Conservation (phyloP, 345 rosid species). For the Boechera divaricarpa region DNA sequence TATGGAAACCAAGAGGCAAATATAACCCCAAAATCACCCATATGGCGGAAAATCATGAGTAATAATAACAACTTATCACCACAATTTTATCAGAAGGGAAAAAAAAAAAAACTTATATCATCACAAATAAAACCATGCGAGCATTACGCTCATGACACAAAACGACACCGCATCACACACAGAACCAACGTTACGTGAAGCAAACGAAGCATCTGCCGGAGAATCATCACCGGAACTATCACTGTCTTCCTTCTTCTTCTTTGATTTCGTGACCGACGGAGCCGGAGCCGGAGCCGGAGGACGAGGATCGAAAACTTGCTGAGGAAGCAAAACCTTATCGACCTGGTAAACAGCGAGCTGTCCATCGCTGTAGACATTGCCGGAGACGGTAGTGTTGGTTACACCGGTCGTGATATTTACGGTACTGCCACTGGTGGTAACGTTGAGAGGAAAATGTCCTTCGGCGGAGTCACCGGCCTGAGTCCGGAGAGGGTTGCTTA, state of each 20-base stretch:
- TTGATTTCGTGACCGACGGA: conserved; percentile 44
- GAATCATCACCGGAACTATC: conserved; percentile 44
- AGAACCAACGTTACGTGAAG: conserved; percentile 28
- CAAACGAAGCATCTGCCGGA: conserved; percentile 47
- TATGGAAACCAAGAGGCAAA: conserved; percentile 6
- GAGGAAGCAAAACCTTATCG: conserved; percentile 53
- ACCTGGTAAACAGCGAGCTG: conserved; percentile 57
- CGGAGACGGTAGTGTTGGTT: conserved; percentile 56
- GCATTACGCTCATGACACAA: conserved; percentile 23
- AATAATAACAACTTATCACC: conserved; percentile 8
- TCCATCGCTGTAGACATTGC: conserved; percentile 53
- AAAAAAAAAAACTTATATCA: background rate
- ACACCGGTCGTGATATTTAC: conserved; percentile 54
- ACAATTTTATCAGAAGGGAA: background rate
- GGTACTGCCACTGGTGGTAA: conserved; percentile 50
- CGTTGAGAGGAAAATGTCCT: conserved; percentile 51
- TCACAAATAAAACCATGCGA: conserved; percentile 43
- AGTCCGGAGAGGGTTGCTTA: conserved; percentile 56
- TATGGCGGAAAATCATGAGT: conserved; percentile 10
- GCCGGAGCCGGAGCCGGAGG: conserved; percentile 57
- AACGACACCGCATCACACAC: conserved; percentile 23
- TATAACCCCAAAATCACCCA: conserved; percentile 6
- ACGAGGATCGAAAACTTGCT: conserved; percentile 48
- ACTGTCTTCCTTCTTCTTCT: conserved; percentile 42
- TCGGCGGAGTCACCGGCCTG: conserved; percentile 55